phyloP scores from a whole-genome alignment of 768 basidiomycete genomes.

The Clitopilus passeckerianus region DNA sequence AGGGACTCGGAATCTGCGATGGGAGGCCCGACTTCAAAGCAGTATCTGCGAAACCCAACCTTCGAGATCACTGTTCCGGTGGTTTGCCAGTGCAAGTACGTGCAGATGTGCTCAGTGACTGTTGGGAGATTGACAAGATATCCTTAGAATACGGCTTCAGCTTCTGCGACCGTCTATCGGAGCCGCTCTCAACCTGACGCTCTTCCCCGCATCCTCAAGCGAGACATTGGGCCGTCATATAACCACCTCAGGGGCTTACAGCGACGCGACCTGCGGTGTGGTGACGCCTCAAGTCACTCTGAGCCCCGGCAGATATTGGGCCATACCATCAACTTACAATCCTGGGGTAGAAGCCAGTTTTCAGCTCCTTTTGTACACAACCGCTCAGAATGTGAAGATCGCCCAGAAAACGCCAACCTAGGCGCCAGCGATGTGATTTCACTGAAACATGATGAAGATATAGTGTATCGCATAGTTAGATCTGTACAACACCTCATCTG shows the following conservation, averaged over 20 bases:
- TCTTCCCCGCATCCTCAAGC: conserved; percentile 37
- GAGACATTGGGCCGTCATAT: conserved; percentile 34
- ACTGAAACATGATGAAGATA: too few species aligned
- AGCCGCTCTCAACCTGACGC: conserved; percentile 54
- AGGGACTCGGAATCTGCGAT: conserved; percentile 59
- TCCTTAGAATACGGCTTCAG: conserved; percentile 64
- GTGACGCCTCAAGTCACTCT: conserved; percentile 48
- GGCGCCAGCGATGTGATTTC: too few species aligned
- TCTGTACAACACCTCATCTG: too few species aligned
- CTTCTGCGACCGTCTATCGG: conserved; percentile 39
- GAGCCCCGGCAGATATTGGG: conserved; percentile 60
- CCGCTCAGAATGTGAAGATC: conserved; percentile 9
- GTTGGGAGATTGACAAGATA: not conserved
- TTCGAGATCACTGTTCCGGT: conserved; percentile 56
- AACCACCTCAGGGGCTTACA: conserved; percentile 75
- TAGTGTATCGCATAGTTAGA: too few species aligned
- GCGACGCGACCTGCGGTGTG: conserved; percentile 71
- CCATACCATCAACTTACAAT: conserved; percentile 73
- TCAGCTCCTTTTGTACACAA: conserved; percentile 57
- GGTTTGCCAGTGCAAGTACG: conserved; percentile 55
- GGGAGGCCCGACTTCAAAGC: conserved; percentile 63
- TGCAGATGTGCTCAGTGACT: not conserved
- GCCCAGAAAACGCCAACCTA: not conserved
- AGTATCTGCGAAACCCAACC: conserved; percentile 65
- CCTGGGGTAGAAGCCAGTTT: conserved; percentile 54